These are phyloP conservation scores for Leptodermis oblonga DNA, from an alignment of 257 asterid genomes.

Conservation along the genomic window DNA sequence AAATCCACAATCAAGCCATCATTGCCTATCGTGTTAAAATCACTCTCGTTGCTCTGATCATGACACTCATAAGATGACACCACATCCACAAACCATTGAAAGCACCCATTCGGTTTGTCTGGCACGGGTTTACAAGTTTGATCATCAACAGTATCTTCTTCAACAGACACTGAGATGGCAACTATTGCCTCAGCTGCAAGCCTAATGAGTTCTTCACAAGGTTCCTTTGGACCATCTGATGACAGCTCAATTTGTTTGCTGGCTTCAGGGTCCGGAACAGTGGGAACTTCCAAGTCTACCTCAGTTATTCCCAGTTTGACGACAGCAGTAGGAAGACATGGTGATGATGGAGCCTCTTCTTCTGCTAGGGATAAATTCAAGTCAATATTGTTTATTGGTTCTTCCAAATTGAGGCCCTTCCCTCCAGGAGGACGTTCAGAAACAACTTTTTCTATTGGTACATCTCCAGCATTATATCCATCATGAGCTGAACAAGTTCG, in stretches of 20 bases:
- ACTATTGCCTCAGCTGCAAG: constrained; percentile 69
- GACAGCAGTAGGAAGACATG: constrained; percentile 32
- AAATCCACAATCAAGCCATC: constrained; percentile 20
- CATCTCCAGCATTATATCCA: constrained; percentile 3
- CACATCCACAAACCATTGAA: constrained; percentile 58
- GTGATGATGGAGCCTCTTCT: constrained; percentile 37
- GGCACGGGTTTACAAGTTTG: constrained; percentile 14
- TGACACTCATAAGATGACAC: constrained; percentile 26
- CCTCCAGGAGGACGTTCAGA: constrained; percentile 14
- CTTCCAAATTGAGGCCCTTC: constrained; percentile 19
- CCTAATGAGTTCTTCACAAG: constrained; percentile 36
- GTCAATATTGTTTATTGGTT: constrained; percentile 42
- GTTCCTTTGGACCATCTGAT: constrained; percentile 8
- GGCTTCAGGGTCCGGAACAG: constrained; percentile 27
- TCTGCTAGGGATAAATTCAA: constrained; percentile 61
- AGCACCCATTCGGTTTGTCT: constrained; percentile 20
- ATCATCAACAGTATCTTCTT: constrained; percentile 7
- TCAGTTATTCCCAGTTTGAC: constrained; percentile 40
- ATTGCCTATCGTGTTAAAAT: constrained; percentile 2
- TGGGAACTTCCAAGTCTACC: constrained; percentile 53
- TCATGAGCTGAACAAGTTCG: constrained; percentile 9
- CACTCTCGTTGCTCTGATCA: constrained; percentile 5
- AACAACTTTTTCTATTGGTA: constrained; percentile 15
- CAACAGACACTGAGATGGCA: constrained; percentile 35
- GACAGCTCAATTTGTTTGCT: constrained; percentile 15